Base-by-base conservation (phyloP, 495 filamentous ascomycete genomes). In the Penicillium steckii region DNA sequence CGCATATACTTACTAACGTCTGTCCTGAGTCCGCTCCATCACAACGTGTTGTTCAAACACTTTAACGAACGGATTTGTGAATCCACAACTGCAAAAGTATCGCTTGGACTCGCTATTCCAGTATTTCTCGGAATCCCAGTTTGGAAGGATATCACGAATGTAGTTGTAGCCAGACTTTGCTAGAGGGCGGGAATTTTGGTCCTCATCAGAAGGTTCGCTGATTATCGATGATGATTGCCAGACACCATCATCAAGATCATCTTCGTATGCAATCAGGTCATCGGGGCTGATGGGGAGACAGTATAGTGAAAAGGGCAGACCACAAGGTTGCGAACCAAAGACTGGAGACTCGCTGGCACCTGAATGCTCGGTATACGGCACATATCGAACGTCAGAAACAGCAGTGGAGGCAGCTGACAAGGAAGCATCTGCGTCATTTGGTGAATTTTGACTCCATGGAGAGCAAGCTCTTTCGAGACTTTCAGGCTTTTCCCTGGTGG, bases 41-140 rank as follows among this genome's bases (percentile, higher is more conserved):
- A 22, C 7, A 21, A 50, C 23, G 46, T 23, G 23, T n/a, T 33
- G 33, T 22, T 48, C 33, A 48, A 37, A 47, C 1, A 10, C 29
- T 3, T n/a, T 22, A 6, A 21, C 45, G 8, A 13, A n/a, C 9
- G 9, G 65, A 22, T 37, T 23, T n/a, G 66, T 59, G 22, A 69
- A 47, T 8, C 59, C 55, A 15, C 70, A 74, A 6, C 50, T 23
- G 29, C 69, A 72, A 7, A 51, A 46, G 35, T 61, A 72, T 6
- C 44, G 23, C 0, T 57, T 55, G 18, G 24, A 56, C 22, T 56
- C 57, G 3, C 47, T 46, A 33, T 64, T 57, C 37, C 65, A 57
- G 46, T 61, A 66, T 15, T 50, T 59, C 25, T 37, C 56, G 0
- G 61, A 3, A 25, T 68, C 56, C 69, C 69, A 72, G 32, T 32